Conservation (phyloP, 345 rosid species). For the Combretum micranthum region DNA sequence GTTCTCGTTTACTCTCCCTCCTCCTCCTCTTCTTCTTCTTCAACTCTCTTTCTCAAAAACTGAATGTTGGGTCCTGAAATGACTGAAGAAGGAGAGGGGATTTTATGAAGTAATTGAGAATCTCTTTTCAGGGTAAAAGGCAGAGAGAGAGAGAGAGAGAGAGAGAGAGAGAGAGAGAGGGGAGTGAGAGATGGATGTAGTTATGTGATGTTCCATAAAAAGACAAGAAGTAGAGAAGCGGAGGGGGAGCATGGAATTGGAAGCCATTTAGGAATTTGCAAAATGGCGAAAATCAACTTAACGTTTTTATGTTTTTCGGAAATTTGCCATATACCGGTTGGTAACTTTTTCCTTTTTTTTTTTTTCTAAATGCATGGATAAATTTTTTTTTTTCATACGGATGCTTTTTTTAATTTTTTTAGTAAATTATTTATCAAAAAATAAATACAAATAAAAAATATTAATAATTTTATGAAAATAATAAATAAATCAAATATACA, state of each 20-base stretch:
- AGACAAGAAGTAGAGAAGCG: not conserved
- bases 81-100: constrained; percentile 21
- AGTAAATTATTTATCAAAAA: too few relatives aligned
- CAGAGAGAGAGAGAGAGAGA: constrained; percentile 7
- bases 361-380: too few relatives aligned
- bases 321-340: too few relatives aligned
- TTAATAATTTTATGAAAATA: too few relatives aligned
- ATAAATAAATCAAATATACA: too few relatives aligned
- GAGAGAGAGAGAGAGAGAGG: constrained; percentile 5
- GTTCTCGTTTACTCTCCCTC: constrained; percentile 8
- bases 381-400: too few relatives aligned
- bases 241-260: not conserved
- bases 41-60: constrained; percentile 12
- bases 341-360: too few relatives aligned
- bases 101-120: constrained; percentile 40
- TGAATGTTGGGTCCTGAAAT: constrained; percentile 24
- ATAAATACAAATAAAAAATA: too few relatives aligned
- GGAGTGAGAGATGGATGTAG: not conserved
- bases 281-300: too few relatives aligned
- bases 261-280: too few relatives aligned
- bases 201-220: not conserved
- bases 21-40: constrained; percentile 5
- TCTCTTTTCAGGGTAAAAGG: constrained; percentile 33
- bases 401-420: too few relatives aligned
- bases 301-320: too few relatives aligned